Evolutionary conservation across 208 protist genomes (phyloP).

Genomic region (Polymyxa betae): DNA sequence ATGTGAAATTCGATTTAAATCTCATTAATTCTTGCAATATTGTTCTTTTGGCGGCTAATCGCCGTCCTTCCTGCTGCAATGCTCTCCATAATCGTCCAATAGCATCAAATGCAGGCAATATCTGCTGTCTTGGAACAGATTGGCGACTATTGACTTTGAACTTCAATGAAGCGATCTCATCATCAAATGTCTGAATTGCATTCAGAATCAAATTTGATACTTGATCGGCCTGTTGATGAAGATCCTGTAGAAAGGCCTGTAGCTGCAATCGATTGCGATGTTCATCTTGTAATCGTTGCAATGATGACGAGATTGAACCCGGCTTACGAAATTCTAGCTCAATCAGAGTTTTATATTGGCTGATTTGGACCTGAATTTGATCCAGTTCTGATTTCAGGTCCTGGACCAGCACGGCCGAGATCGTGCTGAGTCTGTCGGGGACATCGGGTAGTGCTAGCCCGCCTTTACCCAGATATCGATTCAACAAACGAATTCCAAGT

Average conservation of each 20-base stretch:
- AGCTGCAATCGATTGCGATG: conserved; percentile 51
- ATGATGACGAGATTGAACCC: background rate
- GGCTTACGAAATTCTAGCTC: background rate
- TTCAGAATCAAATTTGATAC: background rate
- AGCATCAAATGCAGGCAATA: conserved; percentile 52
- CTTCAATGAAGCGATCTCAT: conserved; percentile 39
- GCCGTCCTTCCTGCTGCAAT: background rate
- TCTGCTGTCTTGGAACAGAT: conserved; percentile 10
- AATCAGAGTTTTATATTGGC: background rate
- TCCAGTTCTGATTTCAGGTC: conserved; percentile 26
- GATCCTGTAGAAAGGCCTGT: conserved; percentile 8
- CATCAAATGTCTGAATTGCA: conserved; percentile 23
- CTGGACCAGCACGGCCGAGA: background rate
- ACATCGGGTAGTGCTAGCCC: conserved; percentile 48
- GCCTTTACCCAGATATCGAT: conserved; percentile 53
- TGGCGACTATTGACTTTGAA: conserved; percentile 17
- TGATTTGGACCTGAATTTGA: background rate
- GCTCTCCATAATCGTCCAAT: conserved; percentile 39
- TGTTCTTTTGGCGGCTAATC: background rate
- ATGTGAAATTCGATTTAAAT: background rate
- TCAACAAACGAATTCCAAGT: conserved; percentile 61
- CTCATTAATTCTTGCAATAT: conserved; percentile 32
- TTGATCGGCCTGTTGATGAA: conserved; percentile 2
- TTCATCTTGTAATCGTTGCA: conserved; percentile 52
- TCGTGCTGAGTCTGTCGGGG: conserved; percentile 44